Evolutionary conservation across 1,139 yeast species (phyloP).

Genomic region (Eremothecium sinecaudum): DNA sequence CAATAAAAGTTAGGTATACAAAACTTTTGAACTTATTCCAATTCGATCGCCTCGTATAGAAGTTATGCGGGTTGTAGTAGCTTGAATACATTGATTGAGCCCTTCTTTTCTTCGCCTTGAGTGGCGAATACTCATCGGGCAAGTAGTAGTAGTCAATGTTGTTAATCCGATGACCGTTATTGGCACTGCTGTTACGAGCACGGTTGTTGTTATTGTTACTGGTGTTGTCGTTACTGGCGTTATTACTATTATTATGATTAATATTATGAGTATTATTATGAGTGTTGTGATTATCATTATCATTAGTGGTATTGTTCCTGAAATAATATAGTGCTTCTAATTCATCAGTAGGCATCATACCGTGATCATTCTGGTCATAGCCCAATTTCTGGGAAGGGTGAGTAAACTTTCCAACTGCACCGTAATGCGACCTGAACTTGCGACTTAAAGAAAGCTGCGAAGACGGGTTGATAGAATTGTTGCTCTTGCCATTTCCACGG

Average conservation of each 20-base stretch:
- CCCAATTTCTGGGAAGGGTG: constrained; percentile 2
- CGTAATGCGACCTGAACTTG: constrained; percentile 2
- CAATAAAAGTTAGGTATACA: constrained; percentile 47
- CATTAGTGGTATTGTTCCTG: constrained; percentile 1
- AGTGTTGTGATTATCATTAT: constrained; percentile 3
- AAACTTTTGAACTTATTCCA: constrained; percentile 37
- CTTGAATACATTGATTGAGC: constrained; percentile 40
- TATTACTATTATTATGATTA: neutral
- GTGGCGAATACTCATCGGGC: constrained; percentile 9
- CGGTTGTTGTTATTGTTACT: constrained; percentile 3
- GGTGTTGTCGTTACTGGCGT: constrained; percentile 2
- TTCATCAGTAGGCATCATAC: constrained; percentile 1
- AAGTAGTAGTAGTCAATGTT: constrained; percentile 10
- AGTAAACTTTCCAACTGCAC: constrained; percentile 2
- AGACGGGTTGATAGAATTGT: neutral
- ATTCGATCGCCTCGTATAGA: constrained; percentile 31
- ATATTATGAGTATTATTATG: constrained; percentile 2
- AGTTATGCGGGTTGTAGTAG: constrained; percentile 40
- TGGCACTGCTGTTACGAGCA: constrained; percentile 3
- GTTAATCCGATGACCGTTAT: constrained; percentile 16
- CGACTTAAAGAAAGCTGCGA: constrained; percentile 3
- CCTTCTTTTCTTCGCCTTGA: constrained; percentile 9
- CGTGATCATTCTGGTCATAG: constrained; percentile 2
- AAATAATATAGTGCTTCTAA: neutral
- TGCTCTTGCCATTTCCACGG: neutral